A percentile compares a stretch with the other conserved stretches of the same genome.
These are phyloP conservation scores for Fallopia convolvulus DNA, from an alignment of 148 eudicot species.

Conservation along the genomic window DNA sequence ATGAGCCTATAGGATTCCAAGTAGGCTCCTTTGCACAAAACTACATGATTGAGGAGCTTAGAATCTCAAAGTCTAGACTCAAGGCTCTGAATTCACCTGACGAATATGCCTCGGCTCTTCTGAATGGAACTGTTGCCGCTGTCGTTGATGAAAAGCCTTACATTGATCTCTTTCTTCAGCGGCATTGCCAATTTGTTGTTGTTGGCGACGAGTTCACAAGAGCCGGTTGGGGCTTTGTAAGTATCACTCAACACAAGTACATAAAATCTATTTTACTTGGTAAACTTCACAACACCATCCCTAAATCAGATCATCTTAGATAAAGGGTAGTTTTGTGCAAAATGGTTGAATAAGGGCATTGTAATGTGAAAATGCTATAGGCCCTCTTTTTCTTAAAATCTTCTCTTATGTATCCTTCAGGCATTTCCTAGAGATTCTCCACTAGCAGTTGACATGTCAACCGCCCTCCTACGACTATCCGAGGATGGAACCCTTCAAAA, in stretches of 20 bases:
- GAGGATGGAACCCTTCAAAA: slow-evolving; percentile 34
- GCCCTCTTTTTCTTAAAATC: background rate
- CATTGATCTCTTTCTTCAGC: slow-evolving; percentile 14
- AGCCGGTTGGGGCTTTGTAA: slow-evolving; percentile 24
- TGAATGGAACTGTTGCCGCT: slow-evolving; percentile 14
- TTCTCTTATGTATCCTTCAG: slow-evolving; percentile 14
- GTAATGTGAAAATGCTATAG: too few relatives aligned
- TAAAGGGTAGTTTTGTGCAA: too few relatives aligned
- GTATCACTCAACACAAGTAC: slow-evolving; percentile 7
- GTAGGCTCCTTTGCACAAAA: slow-evolving; percentile 9
- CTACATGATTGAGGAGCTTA: slow-evolving; percentile 4
- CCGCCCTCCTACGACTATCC: slow-evolving; percentile 35
- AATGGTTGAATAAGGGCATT: too few relatives aligned
- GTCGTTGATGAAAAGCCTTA: slow-evolving; percentile 18
- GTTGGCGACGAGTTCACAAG: slow-evolving; percentile 15
- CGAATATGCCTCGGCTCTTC: slow-evolving; percentile 7
- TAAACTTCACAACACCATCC: too few relatives aligned
- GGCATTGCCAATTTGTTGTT: background rate
- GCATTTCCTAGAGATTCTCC: slow-evolving; percentile 47
- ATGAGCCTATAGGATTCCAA: slow-evolving; percentile 9
- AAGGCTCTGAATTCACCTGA: background rate
- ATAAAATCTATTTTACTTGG: background rate
- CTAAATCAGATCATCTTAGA: too few relatives aligned
- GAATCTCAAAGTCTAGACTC: background rate
- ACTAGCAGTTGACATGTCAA: slow-evolving; percentile 35